These are phyloP conservation scores for Quercus ilex DNA, from an alignment of 306 rosid genomes.

Conservation along the genomic window DNA sequence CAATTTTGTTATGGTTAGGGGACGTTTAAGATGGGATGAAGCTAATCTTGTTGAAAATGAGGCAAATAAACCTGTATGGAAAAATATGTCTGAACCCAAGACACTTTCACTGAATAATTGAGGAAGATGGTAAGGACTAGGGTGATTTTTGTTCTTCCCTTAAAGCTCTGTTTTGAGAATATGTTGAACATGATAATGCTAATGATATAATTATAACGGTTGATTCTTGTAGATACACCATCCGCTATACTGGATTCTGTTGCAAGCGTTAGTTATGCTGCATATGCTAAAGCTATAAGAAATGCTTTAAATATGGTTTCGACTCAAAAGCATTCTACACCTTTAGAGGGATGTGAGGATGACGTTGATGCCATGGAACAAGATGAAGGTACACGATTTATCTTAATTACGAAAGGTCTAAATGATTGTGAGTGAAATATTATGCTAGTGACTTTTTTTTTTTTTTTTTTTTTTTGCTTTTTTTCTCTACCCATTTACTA, in stretches of 20 bases:
- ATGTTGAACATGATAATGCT: no score
- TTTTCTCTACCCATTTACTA: not conserved
- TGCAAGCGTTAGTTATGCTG: no score
- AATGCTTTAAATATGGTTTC: not conserved
- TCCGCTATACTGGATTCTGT: no score
- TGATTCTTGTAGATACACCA: no score
- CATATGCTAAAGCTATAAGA: not conserved
- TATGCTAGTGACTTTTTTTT: no score
- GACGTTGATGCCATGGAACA: not conserved
- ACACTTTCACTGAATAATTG: conserved; percentile 51
- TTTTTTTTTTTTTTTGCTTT: no score
- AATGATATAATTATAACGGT: no score
- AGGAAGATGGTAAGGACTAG: conserved; percentile 36
- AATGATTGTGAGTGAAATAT: not conserved
- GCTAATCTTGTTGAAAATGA: conserved; percentile 26
- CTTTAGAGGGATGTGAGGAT: not conserved
- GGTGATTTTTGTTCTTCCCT: not conserved
- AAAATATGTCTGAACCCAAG: conserved; percentile 54
- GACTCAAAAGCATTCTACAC: not conserved
- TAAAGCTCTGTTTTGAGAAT: not conserved
- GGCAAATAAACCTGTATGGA: conserved; percentile 32
- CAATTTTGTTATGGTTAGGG: conserved; percentile 13
- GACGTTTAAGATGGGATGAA: conserved; percentile 47
- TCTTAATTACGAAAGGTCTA: not conserved
- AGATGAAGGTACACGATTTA: not conserved